Base-by-base conservation (phyloP, 2,329 filamentous ascomycete genomes). In the Penicillium sp. region DNA sequence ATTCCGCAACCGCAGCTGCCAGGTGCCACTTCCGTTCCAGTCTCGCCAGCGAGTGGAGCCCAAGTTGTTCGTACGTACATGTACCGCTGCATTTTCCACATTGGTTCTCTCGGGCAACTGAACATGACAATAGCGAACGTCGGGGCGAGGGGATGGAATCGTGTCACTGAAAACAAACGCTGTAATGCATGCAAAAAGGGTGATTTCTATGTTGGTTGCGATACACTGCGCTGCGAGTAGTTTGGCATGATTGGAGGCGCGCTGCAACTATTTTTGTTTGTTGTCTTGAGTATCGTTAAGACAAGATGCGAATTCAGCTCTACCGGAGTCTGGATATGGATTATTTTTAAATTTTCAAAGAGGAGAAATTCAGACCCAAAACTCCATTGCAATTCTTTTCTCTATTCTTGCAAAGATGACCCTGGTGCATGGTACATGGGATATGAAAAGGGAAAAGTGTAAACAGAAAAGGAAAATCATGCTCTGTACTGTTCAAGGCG, bases 341-440 rank as follows among this genome's bases (percentile, higher is more conserved):
- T n/a, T n/a, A n/a, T n/a, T 19, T 19, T 8, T 2, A 22, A 30
- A 16, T 19, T 7, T 35, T 19, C 10, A 30, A 10, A 33, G 10
- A 37, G 13, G 8, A 22, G 13, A 14, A 14, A 25, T 14, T 26
- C 22, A 22, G 37, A 43, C 40, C 28, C 35, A 57, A 49, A 65
- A 65, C 62, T 62, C 65, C 65, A 61, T 63, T 58, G 53, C 37
- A 42, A 59, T 59, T 62, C 61, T 68, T 64, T 65, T 61, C 52
- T 68, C 58, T 69, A 65, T 63, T 55, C 48, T 63, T 61, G 40
- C 40, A 46, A 40, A 61, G 42, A 61, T 61, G 53, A 51, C 52
- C 48, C 55, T 53, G 54, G 53, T 60, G 52, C 57, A 67, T 62
- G 57, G 61, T 67, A 65, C 62, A 68, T 61, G 54, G 60, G 48